Evolutionary conservation across 345 rosid species (phyloP), one percentile per base, ranked within the genome.

Genomic region (Atalantia buxifolia): DNA sequence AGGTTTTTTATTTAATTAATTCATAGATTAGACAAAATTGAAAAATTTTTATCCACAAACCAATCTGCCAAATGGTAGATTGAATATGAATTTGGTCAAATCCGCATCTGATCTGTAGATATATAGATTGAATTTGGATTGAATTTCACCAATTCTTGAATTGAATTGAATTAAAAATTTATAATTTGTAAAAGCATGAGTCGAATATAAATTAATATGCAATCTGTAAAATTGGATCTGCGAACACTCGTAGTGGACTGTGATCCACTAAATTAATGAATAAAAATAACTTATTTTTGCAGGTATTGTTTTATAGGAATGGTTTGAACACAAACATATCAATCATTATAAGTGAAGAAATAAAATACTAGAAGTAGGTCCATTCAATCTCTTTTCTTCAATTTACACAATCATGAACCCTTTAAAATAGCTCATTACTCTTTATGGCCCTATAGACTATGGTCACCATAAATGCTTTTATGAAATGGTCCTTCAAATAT

Each of bases 331-430:
- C 55, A 74, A 73, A 77, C 60, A 57, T 13, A 45, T 45, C 61
- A 83, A 85, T 85, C 72, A 85, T 81, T 77, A 69, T 62, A 27
- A 27, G 55, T 24, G 75, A 60, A 68, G 76, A 79, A 83, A 68
- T 55, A 9, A n/a, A 24, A 45, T 60, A 18, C 7, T n/a, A 36
- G 50, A 57, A 76, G 81, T 65, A 66, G 79, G 79, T 55, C 84
- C 84, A 50, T 78, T 72, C 55, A 62, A 57, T 64, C 66, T 72
- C 6, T 33, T 62, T 76, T 55, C 66, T 82, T 80, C 80, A 53
- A 53, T 21, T 75, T 13, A 66, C 57, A 33, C 80, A 78, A 83
- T 78, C 80, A 83, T 83, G 71, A 62, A 59, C 7, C 71, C 78
- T 71, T 79, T 62, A 50, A 69, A 75, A 64, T 40, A 64, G 42